These are phyloP conservation scores for Aspergillus sparsus DNA, from an alignment of 495 filamentous ascomycete genomes.

Conservation along the genomic window DNA sequence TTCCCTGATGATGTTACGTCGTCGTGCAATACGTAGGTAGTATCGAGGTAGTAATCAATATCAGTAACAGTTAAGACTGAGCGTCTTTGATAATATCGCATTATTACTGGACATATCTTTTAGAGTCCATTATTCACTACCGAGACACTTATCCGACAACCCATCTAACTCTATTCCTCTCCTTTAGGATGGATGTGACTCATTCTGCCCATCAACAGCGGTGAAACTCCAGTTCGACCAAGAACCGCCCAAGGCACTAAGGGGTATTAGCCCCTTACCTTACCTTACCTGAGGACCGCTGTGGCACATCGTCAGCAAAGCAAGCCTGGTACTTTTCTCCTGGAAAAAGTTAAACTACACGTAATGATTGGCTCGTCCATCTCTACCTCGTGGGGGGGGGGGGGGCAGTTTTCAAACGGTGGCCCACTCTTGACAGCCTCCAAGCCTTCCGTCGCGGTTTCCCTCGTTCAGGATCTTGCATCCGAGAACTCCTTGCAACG, in stretches of 20 bases:
- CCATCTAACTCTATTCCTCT: neutral
- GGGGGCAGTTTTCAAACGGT: constrained; percentile 20
- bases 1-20: constrained; percentile 6
- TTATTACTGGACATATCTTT: neutral
- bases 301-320: neutral
- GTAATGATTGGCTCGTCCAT: constrained; percentile 16
- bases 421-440: constrained; percentile 33
- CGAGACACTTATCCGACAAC: neutral
- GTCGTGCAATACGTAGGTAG: constrained; percentile 9
- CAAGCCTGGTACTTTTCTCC: constrained; percentile 3
- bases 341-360: neutral
- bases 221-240: constrained; percentile 1
- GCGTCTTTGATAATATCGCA: neutral
- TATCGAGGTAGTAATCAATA: constrained; percentile 16
- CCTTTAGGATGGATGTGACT: neutral
- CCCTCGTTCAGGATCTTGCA: constrained; percentile 28
- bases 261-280: constrained; percentile 1
- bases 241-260: constrained; percentile 6
- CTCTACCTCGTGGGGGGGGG: constrained; percentile 22
- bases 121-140: neutral
- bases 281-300: neutral
- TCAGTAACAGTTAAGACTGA: constrained; percentile 4
- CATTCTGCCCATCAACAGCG: constrained; percentile 10
- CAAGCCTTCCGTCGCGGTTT: constrained; percentile 25
- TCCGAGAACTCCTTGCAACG: constrained; percentile 30